Base-by-base conservation (phyloP, 345 rosid genomes). In the Linum trigynum region DNA sequence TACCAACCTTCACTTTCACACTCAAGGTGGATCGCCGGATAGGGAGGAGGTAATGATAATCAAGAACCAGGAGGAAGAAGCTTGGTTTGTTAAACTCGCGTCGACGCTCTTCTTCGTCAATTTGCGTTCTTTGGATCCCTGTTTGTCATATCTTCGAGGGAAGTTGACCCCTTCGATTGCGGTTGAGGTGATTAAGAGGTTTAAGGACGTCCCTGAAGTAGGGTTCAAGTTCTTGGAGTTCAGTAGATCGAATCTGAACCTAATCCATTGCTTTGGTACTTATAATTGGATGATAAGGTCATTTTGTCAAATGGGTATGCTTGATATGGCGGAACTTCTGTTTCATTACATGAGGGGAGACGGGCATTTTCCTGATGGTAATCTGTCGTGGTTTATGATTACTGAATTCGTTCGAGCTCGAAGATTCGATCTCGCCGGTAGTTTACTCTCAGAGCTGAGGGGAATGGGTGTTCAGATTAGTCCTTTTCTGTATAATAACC, bases 81-180 rank as follows among this genome's bases (percentile, higher is more conserved):
- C 86, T 51, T 92, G 96, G 97, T 78, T 90, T 58, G 86, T 83
- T 69, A 90, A 92, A 79, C 80, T 87, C 71, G 82, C 79, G 14
- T 79, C 86, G 38, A 78, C 90, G 56, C 71, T 87, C 36, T 83
- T 90, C 66, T n/a, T 6, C 59, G 66, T 81, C 38, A 71, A 66
- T 59, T 73, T 80, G n/a, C 82, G 66, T 16, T 74, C 70, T 62
- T 77, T 77, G 35, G 81, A 75, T 74, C 45, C 71, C 6, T 86
- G 80, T 71, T 65, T 84, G 72, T 72, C 71, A 23, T 90, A 81
- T 77, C 76, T 92, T 55, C 78, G 82, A 63, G 81, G 60, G 55
- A 78, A 82, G 12, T 57, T 92, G 73, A 85, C 83, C 1, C 90
- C 94, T 0, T 75, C 77, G 12, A 70, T 77, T 16, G 83, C 86